phyloP scores from a whole-genome alignment of 2,329 filamentous ascomycete genomes.

The Pseudopyricularia cyperi region DNA sequence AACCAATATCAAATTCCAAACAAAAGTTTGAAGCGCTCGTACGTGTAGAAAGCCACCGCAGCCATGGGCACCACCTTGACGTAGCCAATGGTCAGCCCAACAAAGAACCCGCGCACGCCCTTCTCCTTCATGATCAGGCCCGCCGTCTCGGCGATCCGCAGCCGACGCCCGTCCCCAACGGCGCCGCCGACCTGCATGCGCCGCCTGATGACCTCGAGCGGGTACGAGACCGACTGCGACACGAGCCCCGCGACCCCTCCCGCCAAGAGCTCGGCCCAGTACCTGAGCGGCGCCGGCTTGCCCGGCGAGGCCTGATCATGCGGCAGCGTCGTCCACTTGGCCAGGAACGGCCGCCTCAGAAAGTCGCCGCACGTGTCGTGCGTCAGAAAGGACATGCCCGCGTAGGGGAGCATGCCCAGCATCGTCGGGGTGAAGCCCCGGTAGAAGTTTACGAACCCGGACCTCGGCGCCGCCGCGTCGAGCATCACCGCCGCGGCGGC shows the following conservation, averaged over 20 bases:
- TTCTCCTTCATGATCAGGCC: slow-evolving; percentile 60
- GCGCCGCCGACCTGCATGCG: slow-evolving; percentile 95
- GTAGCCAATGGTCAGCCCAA: slow-evolving; percentile 89
- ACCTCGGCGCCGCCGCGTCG: slow-evolving; percentile 34
- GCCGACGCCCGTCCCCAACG: slow-evolving; percentile 73
- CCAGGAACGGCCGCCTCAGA: slow-evolving; percentile 55
- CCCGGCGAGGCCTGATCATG: slow-evolving; percentile 38
- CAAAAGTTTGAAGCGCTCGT: slow-evolving; percentile 48
- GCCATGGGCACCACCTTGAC: slow-evolving; percentile 86
- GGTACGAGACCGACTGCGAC: slow-evolving; percentile 86
- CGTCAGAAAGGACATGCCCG: slow-evolving; percentile 87
- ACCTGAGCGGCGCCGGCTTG: slow-evolving; percentile 61
- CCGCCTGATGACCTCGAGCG: slow-evolving; percentile 79
- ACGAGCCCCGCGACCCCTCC: slow-evolving; percentile 81
- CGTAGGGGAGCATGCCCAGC: slow-evolving; percentile 92
- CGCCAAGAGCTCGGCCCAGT: slow-evolving; percentile 74
- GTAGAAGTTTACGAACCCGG: slow-evolving; percentile 82
- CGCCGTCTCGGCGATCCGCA: slow-evolving; percentile 70
- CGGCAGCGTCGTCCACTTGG: slow-evolving; percentile 63
- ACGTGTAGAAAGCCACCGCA: slow-evolving; percentile 56
- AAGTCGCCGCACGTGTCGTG: slow-evolving; percentile 85
- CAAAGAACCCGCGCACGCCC: slow-evolving; percentile 74
- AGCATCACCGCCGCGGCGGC: slow-evolving; percentile 28
- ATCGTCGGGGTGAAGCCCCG: slow-evolving; percentile 84
- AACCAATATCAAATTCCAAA: slow-evolving; percentile 55